Conservation (phyloP, 2,329 filamentous ascomycete genomes). For the Colletotrichum zoysiae region DNA sequence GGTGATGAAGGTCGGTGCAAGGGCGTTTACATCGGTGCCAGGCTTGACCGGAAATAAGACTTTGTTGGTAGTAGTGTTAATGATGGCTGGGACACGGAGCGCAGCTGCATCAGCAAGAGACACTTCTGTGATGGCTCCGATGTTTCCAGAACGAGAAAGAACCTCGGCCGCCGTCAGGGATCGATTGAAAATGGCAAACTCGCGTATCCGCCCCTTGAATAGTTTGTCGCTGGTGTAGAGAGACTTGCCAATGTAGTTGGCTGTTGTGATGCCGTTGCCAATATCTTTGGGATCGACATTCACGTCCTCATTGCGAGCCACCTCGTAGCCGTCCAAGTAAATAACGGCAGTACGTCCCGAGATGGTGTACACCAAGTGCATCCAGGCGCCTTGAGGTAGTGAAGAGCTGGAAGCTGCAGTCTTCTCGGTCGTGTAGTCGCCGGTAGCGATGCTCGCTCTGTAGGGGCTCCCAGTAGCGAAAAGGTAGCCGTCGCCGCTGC, state of each 20-base stretch:
- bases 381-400: constrained; percentile 43
- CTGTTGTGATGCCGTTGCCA: constrained; percentile 43
- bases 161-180: constrained; percentile 43
- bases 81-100: constrained; percentile 42
- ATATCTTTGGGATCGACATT: constrained; percentile 39
- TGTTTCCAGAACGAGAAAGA: constrained; percentile 32
- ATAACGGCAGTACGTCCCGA: constrained; percentile 43
- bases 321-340: constrained; percentile 52
- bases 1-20: constrained; percentile 44
- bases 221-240: constrained; percentile 43
- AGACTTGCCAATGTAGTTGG: constrained; percentile 45
- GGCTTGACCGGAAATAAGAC: constrained; percentile 43
- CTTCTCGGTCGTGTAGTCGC: constrained; percentile 43
- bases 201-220: constrained; percentile 44
- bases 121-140: constrained; percentile 36
- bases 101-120: constrained; percentile 34
- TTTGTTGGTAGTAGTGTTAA: constrained; percentile 36
- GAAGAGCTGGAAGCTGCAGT: constrained; percentile 37
- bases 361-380: constrained; percentile 43
- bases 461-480: constrained; percentile 45
- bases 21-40: constrained; percentile 41
- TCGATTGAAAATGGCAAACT: constrained; percentile 45
- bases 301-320: constrained; percentile 35
- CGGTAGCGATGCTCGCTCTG: constrained; percentile 43
- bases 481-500: constrained; percentile 44